Evolutionary conservation across 768 basidiomycete genomes (phyloP), one percentile per base, ranked within the genome.

Genomic region (Termitomyces sp.): DNA sequence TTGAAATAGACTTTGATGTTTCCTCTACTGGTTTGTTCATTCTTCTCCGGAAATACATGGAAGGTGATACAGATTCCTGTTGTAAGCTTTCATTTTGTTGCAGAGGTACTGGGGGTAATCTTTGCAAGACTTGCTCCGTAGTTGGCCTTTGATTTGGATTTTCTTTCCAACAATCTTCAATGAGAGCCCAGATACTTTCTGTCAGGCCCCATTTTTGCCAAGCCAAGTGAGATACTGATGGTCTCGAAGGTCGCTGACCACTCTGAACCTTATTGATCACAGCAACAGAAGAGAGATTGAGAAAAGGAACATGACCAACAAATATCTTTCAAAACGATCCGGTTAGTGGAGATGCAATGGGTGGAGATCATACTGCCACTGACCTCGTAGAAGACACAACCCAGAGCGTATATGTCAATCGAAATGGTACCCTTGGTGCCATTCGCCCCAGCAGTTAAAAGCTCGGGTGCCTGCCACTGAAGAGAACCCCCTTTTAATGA

Each of bases 151-250:
- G n/a, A n/a, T n/a, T n/a, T n/a, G n/a, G n/a, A n/a, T n/a, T n/a
- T n/a, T n/a, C n/a, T 5, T 40, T 41, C 53, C 53, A 54, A 32
- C 53, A 54, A 5, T 48, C 45, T 26, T 54, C 44, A 11, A 54
- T 32, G 6, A 54, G 24, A 28, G 17, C 8, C 53, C 45, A 54
- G 26, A 34, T 54, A 4, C 2, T 9, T 14, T 54, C 15, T 4
- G 53, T 47, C 1, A 54, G 26, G 11, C 35, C 35, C 34, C 44
- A 48, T 12, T 41, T 21, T 28, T 9, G 7, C 45, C 45, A 46
- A 45, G 53, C 38, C 10, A 19, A 19, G 15, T 11, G 19, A 15
- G 4, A 17, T 26, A 9, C 2, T 9, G 24, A 9, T 8, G 43
- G 43, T 17, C 24, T 5, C 9, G 14, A 3, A 44, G 53, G 53